These are phyloP conservation scores for Curvularia eragrostidis DNA, from an alignment of 2,329 filamentous ascomycete genomes.

Conservation along the genomic window DNA sequence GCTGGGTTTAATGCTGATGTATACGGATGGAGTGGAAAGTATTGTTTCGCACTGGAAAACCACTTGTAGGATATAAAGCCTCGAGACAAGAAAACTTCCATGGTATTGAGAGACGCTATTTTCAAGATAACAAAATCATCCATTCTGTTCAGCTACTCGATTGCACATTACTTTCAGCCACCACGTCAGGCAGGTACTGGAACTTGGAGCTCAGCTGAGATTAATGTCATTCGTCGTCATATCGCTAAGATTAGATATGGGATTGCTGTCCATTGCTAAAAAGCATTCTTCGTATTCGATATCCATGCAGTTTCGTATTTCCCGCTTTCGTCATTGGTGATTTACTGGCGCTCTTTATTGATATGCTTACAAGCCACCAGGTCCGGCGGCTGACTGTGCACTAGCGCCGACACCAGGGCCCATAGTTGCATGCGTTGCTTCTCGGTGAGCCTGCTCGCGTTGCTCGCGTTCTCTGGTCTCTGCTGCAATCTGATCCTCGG, in stretches of 20 bases:
- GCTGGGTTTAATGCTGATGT: too few species aligned
- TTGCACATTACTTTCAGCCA: neutral
- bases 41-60: too few species aligned
- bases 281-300: slow-evolving; percentile 6
- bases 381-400: slow-evolving; percentile 25
- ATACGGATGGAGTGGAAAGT: too few species aligned
- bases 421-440: slow-evolving; percentile 22
- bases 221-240: slow-evolving; percentile 15
- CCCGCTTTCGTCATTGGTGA: neutral
- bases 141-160: neutral
- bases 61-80: neutral
- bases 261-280: slow-evolving; percentile 11
- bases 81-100: neutral
- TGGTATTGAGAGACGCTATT: too few species aligned
- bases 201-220: neutral
- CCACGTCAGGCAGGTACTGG: neutral
- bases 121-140: neutral
- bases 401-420: slow-evolving; percentile 26
- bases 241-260: slow-evolving; percentile 5
- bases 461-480: slow-evolving; percentile 36
- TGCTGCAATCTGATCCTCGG: slow-evolving; percentile 41
- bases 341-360: slow-evolving; percentile 1
- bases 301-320: slow-evolving; percentile 1
- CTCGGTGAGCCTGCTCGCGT: slow-evolving; percentile 15
- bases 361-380: slow-evolving; percentile 17